Percentiles rank a stretch among this genome's conserved stretches.
These are phyloP conservation scores for Diaporthe destruens DNA, from an alignment of 2,329 filamentous ascomycete genomes.

Conservation along the genomic window DNA sequence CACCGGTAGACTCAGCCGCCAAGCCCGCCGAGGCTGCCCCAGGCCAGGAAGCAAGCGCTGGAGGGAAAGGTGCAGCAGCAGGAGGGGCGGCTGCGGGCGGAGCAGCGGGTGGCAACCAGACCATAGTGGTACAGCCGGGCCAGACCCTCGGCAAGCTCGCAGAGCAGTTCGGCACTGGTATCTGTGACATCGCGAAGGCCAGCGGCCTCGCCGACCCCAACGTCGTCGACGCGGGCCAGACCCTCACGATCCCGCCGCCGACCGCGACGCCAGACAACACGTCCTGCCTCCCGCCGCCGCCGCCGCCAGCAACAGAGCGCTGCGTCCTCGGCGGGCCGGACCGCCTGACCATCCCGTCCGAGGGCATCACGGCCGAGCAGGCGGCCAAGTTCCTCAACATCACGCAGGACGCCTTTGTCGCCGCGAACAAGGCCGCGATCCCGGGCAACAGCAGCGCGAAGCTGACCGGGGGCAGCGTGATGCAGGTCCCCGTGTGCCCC, in stretches of 20 bases:
- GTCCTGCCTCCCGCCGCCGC: conserved; percentile 26
- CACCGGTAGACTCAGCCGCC: conserved; percentile 6
- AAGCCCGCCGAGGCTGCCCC: conserved; percentile 19
- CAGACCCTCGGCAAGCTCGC: conserved; percentile 26
- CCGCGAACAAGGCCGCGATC: conserved; percentile 5
- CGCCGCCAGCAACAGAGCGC: conserved; percentile 9
- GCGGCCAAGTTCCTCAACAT: conserved; percentile 35
- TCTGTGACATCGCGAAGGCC: conserved; percentile 36
- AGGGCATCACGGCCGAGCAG: conserved; percentile 14
- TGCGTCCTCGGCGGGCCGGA: conserved; percentile 34
- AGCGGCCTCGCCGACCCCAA: conserved; percentile 32
- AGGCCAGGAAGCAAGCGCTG: neutral
- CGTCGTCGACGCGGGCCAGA: conserved; percentile 10
- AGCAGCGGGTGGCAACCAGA: conserved; percentile 12
- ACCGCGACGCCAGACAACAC: conserved; percentile 33
- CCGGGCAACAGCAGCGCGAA: conserved; percentile 21
- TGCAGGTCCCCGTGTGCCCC: conserved; percentile 33
- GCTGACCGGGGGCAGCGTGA: neutral
- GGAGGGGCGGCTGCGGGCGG: neutral
- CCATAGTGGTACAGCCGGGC: conserved; percentile 13
- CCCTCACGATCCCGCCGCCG: conserved; percentile 26
- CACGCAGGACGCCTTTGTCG: conserved; percentile 32
- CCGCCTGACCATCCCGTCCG: conserved; percentile 16
- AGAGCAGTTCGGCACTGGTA: conserved; percentile 30
- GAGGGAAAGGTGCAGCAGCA: neutral